Evolutionary conservation across 1,139 yeast species (phyloP), one percentile per base, ranked within the genome.

Genomic region (Scheffersomyces lignicola): DNA sequence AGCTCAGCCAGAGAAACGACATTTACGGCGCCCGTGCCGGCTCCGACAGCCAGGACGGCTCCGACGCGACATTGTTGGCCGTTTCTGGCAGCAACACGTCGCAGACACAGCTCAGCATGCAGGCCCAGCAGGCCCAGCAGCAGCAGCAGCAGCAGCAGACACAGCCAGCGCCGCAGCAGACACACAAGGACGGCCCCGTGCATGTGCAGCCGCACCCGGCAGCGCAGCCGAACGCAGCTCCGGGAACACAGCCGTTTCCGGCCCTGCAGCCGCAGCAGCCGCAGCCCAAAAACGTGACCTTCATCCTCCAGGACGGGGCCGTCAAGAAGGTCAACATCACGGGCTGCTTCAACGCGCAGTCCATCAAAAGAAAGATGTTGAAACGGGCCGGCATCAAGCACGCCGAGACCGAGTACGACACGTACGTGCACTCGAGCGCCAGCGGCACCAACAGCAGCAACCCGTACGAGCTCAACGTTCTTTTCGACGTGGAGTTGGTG

Each of bases 281-380:
- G 41, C 61, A 73, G 32, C 73, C 70, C 31, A 65, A 67, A 42
- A 62, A 48, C 31, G 76, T 82, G 27, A 80, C 83, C 2, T 83
- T 89, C 44, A 84, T 89, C 27, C 67, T 81, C 14, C 83, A 80
- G 35, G 85, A 81, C 55, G 97, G 97, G 0, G 70, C 83, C n/a
- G 71, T 80, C 5, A 82, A 82, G 47, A 71, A 76, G 34, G 82
- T 88, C 26, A 82, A 83, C 49, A 83, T 88, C 1, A 76, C 81
- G 9, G 95, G 90, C 1, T 86, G 95, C 52, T 83, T 80, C 56
- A 83, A 83, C 51, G 90, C 96, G 1, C 84, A 78, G 37, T 79
- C 89, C 9, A 84, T 88, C 34, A 87, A 86, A 55, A 68, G 80
- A 34, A 81, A 81, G 47, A 80, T 86, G 2, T 62, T 88, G 41